Percentiles rank a stretch among this genome's conserved stretches.
Evolutionary conservation across 1,284 basidiomycete species (phyloP).

Genomic region (Leccinum glutinopallens): DNA sequence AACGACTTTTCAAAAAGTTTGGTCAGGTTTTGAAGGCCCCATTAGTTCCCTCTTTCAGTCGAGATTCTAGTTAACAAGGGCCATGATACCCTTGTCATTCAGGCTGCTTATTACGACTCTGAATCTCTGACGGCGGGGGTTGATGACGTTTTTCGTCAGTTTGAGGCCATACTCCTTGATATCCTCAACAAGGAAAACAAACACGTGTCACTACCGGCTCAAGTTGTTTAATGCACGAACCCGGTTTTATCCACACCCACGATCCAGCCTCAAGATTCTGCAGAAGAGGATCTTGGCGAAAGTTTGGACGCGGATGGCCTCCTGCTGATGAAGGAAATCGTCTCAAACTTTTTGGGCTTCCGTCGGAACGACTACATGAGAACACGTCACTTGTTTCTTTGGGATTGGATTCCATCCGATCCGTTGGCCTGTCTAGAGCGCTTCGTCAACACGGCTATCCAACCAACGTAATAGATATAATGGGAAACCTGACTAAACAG

Average conservation of each 20-base stretch:
- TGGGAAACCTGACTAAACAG: constrained; percentile 27
- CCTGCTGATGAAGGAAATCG: constrained; percentile 29
- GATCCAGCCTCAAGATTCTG: not conserved
- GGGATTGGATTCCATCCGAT: constrained; percentile 52
- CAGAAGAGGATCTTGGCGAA: constrained; percentile 10
- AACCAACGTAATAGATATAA: constrained; percentile 40
- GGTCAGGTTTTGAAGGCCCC: constrained; percentile 5
- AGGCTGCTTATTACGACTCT: constrained; percentile 21
- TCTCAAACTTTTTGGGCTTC: constrained; percentile 43
- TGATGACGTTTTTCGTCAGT: constrained; percentile 23
- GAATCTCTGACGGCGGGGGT: constrained; percentile 14
- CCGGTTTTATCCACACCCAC: not conserved
- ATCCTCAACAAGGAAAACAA: constrained; percentile 11
- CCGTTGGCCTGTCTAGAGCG: constrained; percentile 44
- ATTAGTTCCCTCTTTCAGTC: constrained; percentile 48
- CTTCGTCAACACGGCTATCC: constrained; percentile 38
- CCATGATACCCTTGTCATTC: constrained; percentile 19
- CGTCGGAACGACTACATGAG: constrained; percentile 30
- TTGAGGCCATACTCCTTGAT: constrained; percentile 25
- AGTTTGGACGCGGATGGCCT: constrained; percentile 16
- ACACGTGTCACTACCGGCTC: not conserved
- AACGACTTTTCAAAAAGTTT: constrained; percentile 4
- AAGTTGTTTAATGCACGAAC: not conserved
- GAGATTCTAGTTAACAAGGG: constrained; percentile 44
- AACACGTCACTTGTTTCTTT: constrained; percentile 46